Percentiles rank a stretch among this genome's conserved stretches.
phyloP scores from a whole-genome alignment of 2,329 filamentous ascomycete species.

The Colletotrichum lupini region DNA sequence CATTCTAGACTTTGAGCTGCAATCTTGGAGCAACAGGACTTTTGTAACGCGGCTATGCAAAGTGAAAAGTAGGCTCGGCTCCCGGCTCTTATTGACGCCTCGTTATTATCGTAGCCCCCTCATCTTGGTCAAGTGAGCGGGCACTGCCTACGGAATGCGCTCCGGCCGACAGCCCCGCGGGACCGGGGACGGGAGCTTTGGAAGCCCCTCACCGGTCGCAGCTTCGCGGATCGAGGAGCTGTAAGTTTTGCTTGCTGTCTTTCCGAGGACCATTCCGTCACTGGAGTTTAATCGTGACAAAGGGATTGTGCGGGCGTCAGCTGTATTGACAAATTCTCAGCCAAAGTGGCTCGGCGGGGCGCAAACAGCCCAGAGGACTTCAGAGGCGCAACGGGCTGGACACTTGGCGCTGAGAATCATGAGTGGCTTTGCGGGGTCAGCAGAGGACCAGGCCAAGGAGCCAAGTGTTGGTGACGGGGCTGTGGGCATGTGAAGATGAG shows the following conservation, averaged over 20 bases:
- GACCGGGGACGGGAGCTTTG: neutral
- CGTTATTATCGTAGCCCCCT: neutral
- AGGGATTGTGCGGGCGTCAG: neutral
- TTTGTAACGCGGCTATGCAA: neutral
- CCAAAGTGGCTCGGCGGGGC: neutral
- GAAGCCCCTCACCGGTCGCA: neutral
- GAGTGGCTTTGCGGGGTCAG: slow-evolving; percentile 28
- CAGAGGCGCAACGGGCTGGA: slow-evolving; percentile 3
- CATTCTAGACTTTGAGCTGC: neutral
- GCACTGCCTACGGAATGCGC: neutral
- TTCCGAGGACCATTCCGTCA: neutral
- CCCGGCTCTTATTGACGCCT: neutral
- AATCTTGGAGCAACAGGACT: neutral
- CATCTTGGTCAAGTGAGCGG: neutral
- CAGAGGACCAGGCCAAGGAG: slow-evolving; percentile 14
- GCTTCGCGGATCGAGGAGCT: neutral
- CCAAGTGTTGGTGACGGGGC: slow-evolving; percentile 7
- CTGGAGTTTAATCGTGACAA: neutral
- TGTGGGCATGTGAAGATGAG: slow-evolving; percentile 30
- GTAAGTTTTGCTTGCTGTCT: too few species aligned
- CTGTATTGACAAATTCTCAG: neutral
- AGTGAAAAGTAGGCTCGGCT: neutral
- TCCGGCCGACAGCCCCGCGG: neutral
- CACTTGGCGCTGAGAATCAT: slow-evolving; percentile 29
- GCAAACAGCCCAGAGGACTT: neutral